phyloP scores from a whole-genome alignment of 2,329 filamentous ascomycete species.

The Calonectria henricotiae region DNA sequence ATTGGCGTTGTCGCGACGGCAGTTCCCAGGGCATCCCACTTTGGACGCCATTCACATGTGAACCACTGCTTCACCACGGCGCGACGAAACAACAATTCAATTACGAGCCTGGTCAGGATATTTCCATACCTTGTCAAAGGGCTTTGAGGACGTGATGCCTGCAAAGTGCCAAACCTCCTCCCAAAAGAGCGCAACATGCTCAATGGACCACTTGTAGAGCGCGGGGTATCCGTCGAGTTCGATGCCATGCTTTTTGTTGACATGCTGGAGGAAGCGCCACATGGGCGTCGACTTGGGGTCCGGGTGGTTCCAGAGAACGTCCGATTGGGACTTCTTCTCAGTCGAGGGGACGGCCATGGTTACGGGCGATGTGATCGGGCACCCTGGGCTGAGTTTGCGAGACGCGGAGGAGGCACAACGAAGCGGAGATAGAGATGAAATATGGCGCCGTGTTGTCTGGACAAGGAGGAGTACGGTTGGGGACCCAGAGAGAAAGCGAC shows the following conservation, averaged over 20 bases:
- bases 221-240: conserved; percentile 78
- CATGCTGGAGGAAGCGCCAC: conserved; percentile 78
- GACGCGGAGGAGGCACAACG: background rate
- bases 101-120: background rate
- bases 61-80: conserved; percentile 4
- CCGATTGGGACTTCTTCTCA: conserved; percentile 46
- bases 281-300: conserved; percentile 79
- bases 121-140: conserved; percentile 72
- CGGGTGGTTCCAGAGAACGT: conserved; percentile 81
- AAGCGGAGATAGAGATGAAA: background rate
- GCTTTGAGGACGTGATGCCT: conserved; percentile 79
- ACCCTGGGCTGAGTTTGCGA: conserved; percentile 24
- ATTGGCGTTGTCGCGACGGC: background rate
- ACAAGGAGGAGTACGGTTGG: conserved; percentile 30
- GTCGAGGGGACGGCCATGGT: conserved; percentile 51
- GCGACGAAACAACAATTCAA: background rate
- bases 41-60: conserved; percentile 13
- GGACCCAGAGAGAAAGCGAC: conserved; percentile 27
- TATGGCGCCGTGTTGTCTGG: background rate
- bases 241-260: conserved; percentile 79
- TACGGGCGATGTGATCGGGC: conserved; percentile 15
- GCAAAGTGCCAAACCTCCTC: conserved; percentile 88
- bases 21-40: background rate
- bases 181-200: conserved; percentile 86
- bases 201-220: conserved; percentile 90